These are phyloP conservation scores for Fusarium sp. DNA, from an alignment of 2,329 filamentous ascomycete genomes.

Conservation along the genomic window DNA sequence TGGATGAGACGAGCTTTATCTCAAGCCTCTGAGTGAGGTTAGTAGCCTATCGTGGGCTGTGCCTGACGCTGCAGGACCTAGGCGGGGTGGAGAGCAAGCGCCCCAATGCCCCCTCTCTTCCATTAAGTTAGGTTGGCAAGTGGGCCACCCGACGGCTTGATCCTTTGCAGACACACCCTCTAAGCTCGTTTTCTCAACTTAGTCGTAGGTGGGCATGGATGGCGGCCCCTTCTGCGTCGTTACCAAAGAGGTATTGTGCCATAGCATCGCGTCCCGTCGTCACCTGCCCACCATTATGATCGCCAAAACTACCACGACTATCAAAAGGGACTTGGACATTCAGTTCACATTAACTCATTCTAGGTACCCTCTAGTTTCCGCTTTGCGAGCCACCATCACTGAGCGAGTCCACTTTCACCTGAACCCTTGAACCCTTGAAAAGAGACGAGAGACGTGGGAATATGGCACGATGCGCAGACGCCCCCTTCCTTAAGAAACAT, in stretches of 20 bases:
- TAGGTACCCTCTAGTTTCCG: slow-evolving; percentile 6
- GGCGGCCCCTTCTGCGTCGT: slow-evolving; percentile 11
- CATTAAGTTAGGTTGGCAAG: slow-evolving; percentile 3
- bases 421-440: slow-evolving; percentile 34
- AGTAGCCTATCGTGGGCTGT: slow-evolving; percentile 24
- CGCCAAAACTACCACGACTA: slow-evolving; percentile 18
- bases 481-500: slow-evolving; percentile 12
- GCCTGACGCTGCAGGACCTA: slow-evolving; percentile 24
- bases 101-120: not conserved
- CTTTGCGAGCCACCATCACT: slow-evolving; percentile 24
- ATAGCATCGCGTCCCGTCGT: slow-evolving; percentile 31
- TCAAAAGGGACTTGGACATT: slow-evolving; percentile 6
- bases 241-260: slow-evolving; percentile 27
- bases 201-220: slow-evolving; percentile 1
- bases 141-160: slow-evolving; percentile 3
- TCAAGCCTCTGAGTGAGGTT: slow-evolving; percentile 10
- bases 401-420: slow-evolving; percentile 32
- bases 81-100: slow-evolving; percentile 8
- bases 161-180: not conserved
- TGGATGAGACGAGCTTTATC: slow-evolving; percentile 45
- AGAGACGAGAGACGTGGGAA: slow-evolving; percentile 10
- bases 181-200: not conserved
- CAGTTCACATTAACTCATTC: not conserved
- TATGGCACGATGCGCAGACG: slow-evolving; percentile 18
- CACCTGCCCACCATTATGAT: slow-evolving; percentile 39